Evolutionary conservation across 2,329 filamentous ascomycete genomes (phyloP).

Genomic region (Calonectria honghensis): DNA sequence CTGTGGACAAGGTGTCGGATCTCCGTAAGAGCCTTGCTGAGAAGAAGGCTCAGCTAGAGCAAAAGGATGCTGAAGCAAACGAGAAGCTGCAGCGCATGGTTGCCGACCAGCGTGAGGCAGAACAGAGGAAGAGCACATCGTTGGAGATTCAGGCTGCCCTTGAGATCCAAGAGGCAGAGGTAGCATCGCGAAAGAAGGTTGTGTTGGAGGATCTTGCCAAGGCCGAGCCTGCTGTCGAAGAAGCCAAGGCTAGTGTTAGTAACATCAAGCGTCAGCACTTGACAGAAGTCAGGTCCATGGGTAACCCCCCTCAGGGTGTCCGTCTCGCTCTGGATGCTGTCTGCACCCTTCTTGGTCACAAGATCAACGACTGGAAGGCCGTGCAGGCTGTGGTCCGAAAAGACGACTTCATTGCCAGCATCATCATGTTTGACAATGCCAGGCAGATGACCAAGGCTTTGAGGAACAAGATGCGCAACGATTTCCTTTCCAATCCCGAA

Average conservation of each 20-base stretch:
- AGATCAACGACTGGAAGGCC: slow-evolving; percentile 91
- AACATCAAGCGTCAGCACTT: slow-evolving; percentile 99
- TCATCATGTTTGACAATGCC: slow-evolving; percentile 97
- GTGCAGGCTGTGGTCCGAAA: slow-evolving; percentile 91
- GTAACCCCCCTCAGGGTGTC: slow-evolving; percentile 92
- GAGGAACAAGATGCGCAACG: slow-evolving; percentile 91
- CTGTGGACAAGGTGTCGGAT: slow-evolving; percentile 97
- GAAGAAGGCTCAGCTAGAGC: slow-evolving; percentile 94
- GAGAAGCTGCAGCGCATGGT: slow-evolving; percentile 99
- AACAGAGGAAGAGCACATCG: slow-evolving; percentile 91
- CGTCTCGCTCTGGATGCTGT: slow-evolving; percentile 96
- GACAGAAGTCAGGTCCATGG: slow-evolving; percentile 98
- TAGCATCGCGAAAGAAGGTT: slow-evolving; percentile 87
- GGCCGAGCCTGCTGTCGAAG: slow-evolving; percentile 93
- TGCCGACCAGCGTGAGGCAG: slow-evolving; percentile 94
- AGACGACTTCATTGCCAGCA: slow-evolving; percentile 98
- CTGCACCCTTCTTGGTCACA: slow-evolving; percentile 94
- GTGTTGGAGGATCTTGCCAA: slow-evolving; percentile 91
- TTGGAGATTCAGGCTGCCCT: slow-evolving; percentile 91
- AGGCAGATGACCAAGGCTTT: slow-evolving; percentile 91
- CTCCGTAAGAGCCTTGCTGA: slow-evolving; percentile 91
- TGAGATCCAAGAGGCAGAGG: slow-evolving; percentile 91
- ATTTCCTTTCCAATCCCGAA: slow-evolving; percentile 93
- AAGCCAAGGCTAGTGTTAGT: slow-evolving; percentile 96
- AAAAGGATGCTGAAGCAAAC: slow-evolving; percentile 95